Evolutionary conservation across 2,329 filamentous ascomycete genomes (phyloP).

Genomic region (Claviceps humidiphila): DNA sequence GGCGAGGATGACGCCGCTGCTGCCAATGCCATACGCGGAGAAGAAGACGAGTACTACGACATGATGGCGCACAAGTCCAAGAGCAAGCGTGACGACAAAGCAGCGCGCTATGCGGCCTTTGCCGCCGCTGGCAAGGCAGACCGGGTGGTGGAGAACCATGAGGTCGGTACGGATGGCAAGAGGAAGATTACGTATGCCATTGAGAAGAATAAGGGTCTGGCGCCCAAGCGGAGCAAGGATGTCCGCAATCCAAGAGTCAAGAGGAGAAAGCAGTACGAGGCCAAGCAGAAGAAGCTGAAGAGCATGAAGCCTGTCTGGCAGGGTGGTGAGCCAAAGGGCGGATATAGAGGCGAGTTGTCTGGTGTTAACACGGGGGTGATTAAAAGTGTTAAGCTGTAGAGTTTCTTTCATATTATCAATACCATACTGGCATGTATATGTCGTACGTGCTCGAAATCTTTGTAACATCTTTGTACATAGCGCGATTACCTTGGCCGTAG

Average conservation of each 20-base stretch:
- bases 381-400: conserved; percentile 80
- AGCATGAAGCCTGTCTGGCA: conserved; percentile 79
- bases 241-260: conserved; percentile 91
- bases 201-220: conserved; percentile 93
- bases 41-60: conserved; percentile 76
- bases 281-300: conserved; percentile 93
- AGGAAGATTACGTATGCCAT: conserved; percentile 88
- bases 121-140: conserved; percentile 50
- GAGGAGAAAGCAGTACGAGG: conserved; percentile 92
- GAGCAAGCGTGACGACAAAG: conserved; percentile 63
- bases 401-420: neutral
- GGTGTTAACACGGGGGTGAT: conserved; percentile 92
- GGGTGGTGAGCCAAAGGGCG: conserved; percentile 68
- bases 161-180: conserved; percentile 72
- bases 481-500: neutral
- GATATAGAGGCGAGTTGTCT: conserved; percentile 82
- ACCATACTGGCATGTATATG: neutral
- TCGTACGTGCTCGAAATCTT: no score
- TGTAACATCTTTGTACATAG: no score
- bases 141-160: conserved; percentile 50
- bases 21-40: conserved; percentile 38
- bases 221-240: conserved; percentile 84
- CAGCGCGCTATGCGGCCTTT: conserved; percentile 39
- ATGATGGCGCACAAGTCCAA: conserved; percentile 60
- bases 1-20: conserved; percentile 48